phyloP scores from a whole-genome alignment of 2,329 filamentous ascomycete genomes.

The Penicillium capsulatum region DNA sequence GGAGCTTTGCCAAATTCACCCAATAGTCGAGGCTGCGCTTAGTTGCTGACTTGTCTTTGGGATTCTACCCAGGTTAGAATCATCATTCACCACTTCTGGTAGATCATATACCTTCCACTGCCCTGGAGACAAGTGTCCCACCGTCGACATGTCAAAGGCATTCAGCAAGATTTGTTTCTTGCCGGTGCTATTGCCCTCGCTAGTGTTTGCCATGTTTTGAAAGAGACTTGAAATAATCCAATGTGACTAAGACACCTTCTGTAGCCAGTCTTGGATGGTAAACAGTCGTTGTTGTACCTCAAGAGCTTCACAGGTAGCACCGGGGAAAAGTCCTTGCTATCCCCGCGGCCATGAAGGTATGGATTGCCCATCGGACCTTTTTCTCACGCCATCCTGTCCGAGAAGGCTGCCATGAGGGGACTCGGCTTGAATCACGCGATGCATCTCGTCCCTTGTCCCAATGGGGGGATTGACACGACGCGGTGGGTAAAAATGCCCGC shows the following conservation, averaged over 20 bases:
- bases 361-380: constrained; percentile 5
- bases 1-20: constrained; percentile 56
- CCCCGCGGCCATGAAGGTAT: too few relatives aligned
- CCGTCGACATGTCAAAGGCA: constrained; percentile 63
- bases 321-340: too few relatives aligned
- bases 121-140: constrained; percentile 61
- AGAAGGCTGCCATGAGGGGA: constrained; percentile 2
- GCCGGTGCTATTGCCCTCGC: constrained; percentile 17
- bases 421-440: too few relatives aligned
- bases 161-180: constrained; percentile 60
- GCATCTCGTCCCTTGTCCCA: too few relatives aligned
- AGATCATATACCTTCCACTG: constrained; percentile 60
- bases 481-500: background rate
- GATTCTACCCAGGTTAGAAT: constrained; percentile 46
- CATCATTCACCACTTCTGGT: background rate
- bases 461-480: background rate
- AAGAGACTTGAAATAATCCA: too few relatives aligned
- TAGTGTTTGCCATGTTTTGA: too few relatives aligned
- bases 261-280: too few relatives aligned
- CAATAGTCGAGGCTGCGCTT: constrained; percentile 45
- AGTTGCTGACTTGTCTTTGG: constrained; percentile 47
- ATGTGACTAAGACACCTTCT: too few relatives aligned
- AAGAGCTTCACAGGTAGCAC: too few relatives aligned
- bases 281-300: too few relatives aligned
- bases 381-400: constrained; percentile 13